phyloP scores from a whole-genome alignment of 2,329 filamentous ascomycete species.

The Lasiodiplodia sp. region DNA sequence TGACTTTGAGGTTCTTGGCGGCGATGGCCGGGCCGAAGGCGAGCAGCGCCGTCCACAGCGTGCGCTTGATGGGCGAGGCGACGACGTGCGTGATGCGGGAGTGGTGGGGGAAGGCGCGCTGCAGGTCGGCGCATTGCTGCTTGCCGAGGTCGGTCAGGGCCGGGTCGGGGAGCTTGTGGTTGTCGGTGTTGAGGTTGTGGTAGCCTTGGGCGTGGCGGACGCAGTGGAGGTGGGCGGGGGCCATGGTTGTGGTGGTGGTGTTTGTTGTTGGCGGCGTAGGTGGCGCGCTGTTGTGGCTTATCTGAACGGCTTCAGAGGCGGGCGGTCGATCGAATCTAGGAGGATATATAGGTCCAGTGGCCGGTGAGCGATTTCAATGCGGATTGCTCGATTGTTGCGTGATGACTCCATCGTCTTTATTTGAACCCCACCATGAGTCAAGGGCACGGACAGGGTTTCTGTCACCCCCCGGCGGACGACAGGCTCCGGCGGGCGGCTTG shows the following conservation, averaged over 20 bases:
- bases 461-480: background rate
- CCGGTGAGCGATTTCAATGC: background rate
- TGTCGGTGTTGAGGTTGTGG: slow-evolving; percentile 77
- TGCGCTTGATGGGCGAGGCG: slow-evolving; percentile 79
- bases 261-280: background rate
- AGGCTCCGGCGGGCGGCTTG: background rate
- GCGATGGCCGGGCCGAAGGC: slow-evolving; percentile 64
- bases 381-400: slow-evolving; percentile 17
- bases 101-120: slow-evolving; percentile 70
- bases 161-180: slow-evolving; percentile 66
- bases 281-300: too few relatives aligned
- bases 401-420: slow-evolving; percentile 9
- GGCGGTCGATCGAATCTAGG: background rate
- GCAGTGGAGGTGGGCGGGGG: slow-evolving; percentile 63
- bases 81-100: slow-evolving; percentile 70
- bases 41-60: slow-evolving; percentile 75
- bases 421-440: slow-evolving; percentile 23
- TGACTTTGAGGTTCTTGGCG: slow-evolving; percentile 55
- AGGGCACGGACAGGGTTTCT: background rate
- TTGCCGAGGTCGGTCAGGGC: slow-evolving; percentile 74
- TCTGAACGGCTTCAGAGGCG: background rate
- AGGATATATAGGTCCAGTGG: background rate
- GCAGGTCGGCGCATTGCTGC: slow-evolving; percentile 63
- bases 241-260: slow-evolving; percentile 36
- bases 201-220: slow-evolving; percentile 77